Evolutionary conservation across 305 asterid species (phyloP).

Genomic region (Plantago coronopus): DNA sequence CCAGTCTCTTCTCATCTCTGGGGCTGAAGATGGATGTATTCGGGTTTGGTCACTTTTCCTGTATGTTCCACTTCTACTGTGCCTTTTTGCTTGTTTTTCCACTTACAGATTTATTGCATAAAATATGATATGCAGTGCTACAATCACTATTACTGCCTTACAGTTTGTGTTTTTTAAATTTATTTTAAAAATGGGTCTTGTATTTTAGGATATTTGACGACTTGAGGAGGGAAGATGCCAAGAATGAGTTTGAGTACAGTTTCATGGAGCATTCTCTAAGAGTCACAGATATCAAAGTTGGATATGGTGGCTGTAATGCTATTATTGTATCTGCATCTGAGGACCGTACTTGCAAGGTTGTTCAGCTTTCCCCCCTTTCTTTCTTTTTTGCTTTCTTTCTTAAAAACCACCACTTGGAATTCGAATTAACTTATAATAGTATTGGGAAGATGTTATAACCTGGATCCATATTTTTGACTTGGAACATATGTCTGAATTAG

Average conservation of each 20-base stretch:
- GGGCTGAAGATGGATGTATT: slow-evolving; percentile 85
- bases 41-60: slow-evolving; percentile 90
- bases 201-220: slow-evolving; percentile 70
- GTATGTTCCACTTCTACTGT: slow-evolving; percentile 34
- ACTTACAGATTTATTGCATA: too few relatives aligned
- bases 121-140: too few relatives aligned
- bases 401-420: too few relatives aligned
- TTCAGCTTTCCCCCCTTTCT: not conserved
- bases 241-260: slow-evolving; percentile 61
- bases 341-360: slow-evolving; percentile 96
- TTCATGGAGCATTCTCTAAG: slow-evolving; percentile 71
- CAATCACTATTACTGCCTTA: too few relatives aligned
- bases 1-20: slow-evolving; percentile 81
- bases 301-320: slow-evolving; percentile 73
- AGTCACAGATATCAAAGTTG: slow-evolving; percentile 70
- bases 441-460: not conserved
- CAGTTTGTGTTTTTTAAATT: not conserved
- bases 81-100: too few relatives aligned
- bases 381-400: too few relatives aligned
- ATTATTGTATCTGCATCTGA: slow-evolving; percentile 81
- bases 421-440: too few relatives aligned
- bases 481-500: slow-evolving; percentile 31
- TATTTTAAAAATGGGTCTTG: slow-evolving; percentile 17
- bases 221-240: slow-evolving; percentile 47
- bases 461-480: not conserved